These are phyloP conservation scores for Magnolia sinica DNA, from an alignment of 164 flowering plant genomes.

Conservation along the genomic window DNA sequence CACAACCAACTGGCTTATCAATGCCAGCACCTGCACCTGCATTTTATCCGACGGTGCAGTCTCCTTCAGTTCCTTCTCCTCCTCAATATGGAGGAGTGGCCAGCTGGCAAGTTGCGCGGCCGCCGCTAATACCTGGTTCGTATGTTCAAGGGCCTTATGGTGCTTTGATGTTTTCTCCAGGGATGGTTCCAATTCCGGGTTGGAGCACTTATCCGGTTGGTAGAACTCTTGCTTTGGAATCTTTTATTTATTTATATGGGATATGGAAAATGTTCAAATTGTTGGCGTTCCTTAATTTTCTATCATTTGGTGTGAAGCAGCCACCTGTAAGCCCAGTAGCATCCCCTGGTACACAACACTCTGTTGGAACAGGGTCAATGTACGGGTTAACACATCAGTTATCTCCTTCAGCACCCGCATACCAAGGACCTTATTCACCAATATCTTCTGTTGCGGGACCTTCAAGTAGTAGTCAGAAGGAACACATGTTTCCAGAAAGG, in stretches of 20 bases:
- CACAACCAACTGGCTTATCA: slow-evolving; percentile 50
- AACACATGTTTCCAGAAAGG: slow-evolving; percentile 72
- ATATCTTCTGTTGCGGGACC: slow-evolving; percentile 41
- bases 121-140: slow-evolving; percentile 59
- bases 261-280: neutral
- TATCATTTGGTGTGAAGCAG: slow-evolving; percentile 32
- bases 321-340: slow-evolving; percentile 54
- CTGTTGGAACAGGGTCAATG: slow-evolving; percentile 42
- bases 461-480: slow-evolving; percentile 59
- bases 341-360: slow-evolving; percentile 48
- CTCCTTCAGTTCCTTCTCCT: slow-evolving; percentile 53
- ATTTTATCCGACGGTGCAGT: slow-evolving; percentile 54
- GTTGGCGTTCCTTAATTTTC: neutral
- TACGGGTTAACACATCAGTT: slow-evolving; percentile 59
- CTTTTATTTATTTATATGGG: neutral
- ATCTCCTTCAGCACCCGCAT: slow-evolving; percentile 67
- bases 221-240: neutral
- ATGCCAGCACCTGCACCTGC: slow-evolving; percentile 45
- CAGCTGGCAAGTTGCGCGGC: slow-evolving; percentile 69
- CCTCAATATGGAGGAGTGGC: slow-evolving; percentile 61
- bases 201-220: slow-evolving; percentile 76
- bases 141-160: slow-evolving; percentile 79
- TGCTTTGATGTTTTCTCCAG: slow-evolving; percentile 56
- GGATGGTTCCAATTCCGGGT: slow-evolving; percentile 67
- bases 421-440: slow-evolving; percentile 46